phyloP scores from a whole-genome alignment of 345 rosid genomes.

The Citrus glauca region DNA sequence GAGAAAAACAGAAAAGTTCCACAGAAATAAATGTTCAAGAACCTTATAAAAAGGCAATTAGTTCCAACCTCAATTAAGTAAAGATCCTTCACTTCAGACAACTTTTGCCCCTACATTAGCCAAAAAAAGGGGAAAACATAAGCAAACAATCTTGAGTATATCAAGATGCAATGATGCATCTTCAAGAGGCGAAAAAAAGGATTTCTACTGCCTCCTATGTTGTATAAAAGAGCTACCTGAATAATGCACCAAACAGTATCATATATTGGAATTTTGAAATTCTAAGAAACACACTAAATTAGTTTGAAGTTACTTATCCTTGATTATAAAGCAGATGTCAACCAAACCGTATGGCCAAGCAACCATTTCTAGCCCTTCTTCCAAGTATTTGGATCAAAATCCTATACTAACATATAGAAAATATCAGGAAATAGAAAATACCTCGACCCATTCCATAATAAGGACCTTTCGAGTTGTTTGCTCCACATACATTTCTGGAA shows the following conservation, averaged over 20 bases:
- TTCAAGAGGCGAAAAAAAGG: background rate
- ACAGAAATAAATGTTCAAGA: constrained; percentile 5
- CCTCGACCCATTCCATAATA: constrained; percentile 98
- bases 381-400: background rate
- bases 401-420: background rate
- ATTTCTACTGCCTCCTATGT: background rate
- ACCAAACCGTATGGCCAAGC: background rate
- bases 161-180: background rate
- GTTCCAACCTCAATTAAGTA: constrained; percentile 67
- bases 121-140: constrained; percentile 4
- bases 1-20: background rate
- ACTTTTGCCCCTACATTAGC: constrained; percentile 67
- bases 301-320: background rate
- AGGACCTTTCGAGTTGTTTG: constrained; percentile 82
- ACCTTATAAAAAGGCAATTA: background rate
- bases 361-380: background rate
- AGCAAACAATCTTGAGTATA: constrained; percentile 7
- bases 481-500: constrained; percentile 81
- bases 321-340: background rate
- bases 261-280: background rate
- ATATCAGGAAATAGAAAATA: constrained; percentile 18
- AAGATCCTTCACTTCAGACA: constrained; percentile 75
- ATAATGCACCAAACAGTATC: background rate
- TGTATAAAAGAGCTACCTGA: background rate
- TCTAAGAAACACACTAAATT: background rate